Conservation (phyloP, 2,329 filamentous ascomycete genomes). For the Geosmithia putterillii region DNA sequence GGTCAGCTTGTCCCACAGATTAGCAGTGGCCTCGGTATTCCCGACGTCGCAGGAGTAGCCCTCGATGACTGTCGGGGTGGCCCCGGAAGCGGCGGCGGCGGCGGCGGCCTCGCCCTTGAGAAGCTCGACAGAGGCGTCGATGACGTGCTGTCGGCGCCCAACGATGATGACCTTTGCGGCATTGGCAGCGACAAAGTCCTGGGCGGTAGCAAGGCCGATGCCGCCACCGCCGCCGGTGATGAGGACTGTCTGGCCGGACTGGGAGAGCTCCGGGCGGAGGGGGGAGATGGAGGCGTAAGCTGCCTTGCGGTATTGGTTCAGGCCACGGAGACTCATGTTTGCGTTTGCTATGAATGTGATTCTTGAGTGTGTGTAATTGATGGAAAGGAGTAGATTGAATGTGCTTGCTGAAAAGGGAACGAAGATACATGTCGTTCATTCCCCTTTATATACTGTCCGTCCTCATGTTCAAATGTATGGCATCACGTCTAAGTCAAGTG, state of each 20-base stretch:
- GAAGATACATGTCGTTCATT: too few species aligned
- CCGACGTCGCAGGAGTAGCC: neutral
- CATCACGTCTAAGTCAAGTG: too few species aligned
- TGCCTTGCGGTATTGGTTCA: constrained; percentile 9
- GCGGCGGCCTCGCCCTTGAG: neutral
- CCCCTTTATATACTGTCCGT: too few species aligned
- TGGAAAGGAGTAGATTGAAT: neutral
- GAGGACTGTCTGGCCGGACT: constrained; percentile 10
- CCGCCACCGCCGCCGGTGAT: constrained; percentile 6
- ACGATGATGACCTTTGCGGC: neutral
- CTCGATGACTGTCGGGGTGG: neutral
- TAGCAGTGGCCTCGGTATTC: neutral
- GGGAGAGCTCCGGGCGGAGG: constrained; percentile 15
- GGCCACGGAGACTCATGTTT: neutral
- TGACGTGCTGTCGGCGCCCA: neutral
- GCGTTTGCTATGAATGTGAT: too few species aligned
- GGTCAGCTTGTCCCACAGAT: constrained; percentile 8
- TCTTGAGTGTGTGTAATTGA: neutral
- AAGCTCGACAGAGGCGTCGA: neutral
- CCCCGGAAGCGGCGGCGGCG: too few species aligned
- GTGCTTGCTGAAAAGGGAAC: too few species aligned
- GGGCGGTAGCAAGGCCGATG: constrained; percentile 4
- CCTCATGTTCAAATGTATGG: too few species aligned
- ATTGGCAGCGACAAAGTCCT: constrained; percentile 3
- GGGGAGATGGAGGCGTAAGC: constrained; percentile 17